phyloP scores from a whole-genome alignment of 495 filamentous ascomycete species.

The Cercophora newfieldiana region DNA sequence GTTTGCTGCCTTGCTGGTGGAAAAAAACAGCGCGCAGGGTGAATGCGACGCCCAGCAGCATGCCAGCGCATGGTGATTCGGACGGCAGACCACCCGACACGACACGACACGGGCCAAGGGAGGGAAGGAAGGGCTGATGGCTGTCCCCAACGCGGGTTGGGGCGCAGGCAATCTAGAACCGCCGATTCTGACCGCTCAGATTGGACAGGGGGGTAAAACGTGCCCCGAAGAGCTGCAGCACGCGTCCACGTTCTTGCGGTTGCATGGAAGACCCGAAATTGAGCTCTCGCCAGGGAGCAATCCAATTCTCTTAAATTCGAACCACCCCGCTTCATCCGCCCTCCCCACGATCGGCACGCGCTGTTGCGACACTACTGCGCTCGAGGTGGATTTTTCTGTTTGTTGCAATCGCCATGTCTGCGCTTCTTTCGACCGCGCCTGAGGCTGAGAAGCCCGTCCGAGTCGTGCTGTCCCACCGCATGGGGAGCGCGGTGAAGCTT shows the following conservation, averaged over 20 bases:
- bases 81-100: too few species aligned
- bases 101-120: neutral
- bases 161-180: neutral
- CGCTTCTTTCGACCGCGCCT: neutral
- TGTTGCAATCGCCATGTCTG: neutral
- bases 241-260: neutral
- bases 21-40: neutral
- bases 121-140: neutral
- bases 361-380: neutral
- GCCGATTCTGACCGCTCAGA: neutral
- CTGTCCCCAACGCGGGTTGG: neutral
- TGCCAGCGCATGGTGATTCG: neutral
- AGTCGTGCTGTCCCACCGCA: neutral
- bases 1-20: neutral
- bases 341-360: neutral
- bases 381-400: neutral
- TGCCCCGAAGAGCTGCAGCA: neutral
- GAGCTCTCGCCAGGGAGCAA: neutral
- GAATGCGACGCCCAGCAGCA: too few species aligned
- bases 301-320: neutral
- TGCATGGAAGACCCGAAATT: neutral
- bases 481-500: neutral
- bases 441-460: neutral
- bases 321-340: neutral
- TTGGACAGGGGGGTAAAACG: neutral